A percentile compares a stretch with the other conserved stretches of the same genome.
These are phyloP conservation scores for Colletotrichum trifolii DNA, from an alignment of 2,329 filamentous ascomycete genomes.

Conservation along the genomic window DNA sequence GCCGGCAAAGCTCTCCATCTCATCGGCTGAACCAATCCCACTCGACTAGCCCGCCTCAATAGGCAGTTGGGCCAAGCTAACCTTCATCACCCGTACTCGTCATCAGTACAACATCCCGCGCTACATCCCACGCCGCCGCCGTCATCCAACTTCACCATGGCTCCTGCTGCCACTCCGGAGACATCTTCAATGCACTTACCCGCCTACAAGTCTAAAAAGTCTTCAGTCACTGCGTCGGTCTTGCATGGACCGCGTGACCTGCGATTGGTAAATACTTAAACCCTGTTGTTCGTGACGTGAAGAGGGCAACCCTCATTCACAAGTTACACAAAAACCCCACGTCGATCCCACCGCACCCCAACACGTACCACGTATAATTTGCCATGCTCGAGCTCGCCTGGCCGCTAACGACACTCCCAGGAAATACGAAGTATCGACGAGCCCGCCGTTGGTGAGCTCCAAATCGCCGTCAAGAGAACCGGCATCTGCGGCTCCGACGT, in stretches of 20 bases:
- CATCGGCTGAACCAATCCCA: conserved; percentile 34
- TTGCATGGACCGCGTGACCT: conserved; percentile 68
- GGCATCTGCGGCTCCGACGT: conserved; percentile 78
- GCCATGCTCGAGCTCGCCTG: conserved; percentile 16
- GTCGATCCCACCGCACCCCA: conserved; percentile 26
- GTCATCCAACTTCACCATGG: conserved; percentile 52
- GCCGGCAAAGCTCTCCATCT: conserved; percentile 22
- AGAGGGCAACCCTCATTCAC: conserved; percentile 43
- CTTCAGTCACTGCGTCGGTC: conserved; percentile 63
- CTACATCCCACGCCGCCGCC: conserved; percentile 48
- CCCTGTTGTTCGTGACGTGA: conserved; percentile 24
- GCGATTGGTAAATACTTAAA: conserved; percentile 61
- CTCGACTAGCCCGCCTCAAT: conserved; percentile 32
- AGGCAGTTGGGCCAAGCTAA: conserved; percentile 38
- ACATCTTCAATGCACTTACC: conserved; percentile 56
- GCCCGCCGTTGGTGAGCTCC: conserved; percentile 65
- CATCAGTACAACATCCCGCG: conserved; percentile 42
- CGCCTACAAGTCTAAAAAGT: conserved; percentile 52
- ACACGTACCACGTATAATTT: neutral
- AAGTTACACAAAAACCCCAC: conserved; percentile 46
- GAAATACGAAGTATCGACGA: conserved; percentile 62
- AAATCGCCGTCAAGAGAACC: conserved; percentile 73
- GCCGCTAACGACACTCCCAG: conserved; percentile 47
- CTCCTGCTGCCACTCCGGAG: conserved; percentile 61
- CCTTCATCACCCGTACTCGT: conserved; percentile 28